These are phyloP conservation scores for Hymenoscyphus scutula DNA, from an alignment of 2,329 filamentous ascomycete genomes.

Conservation along the genomic window DNA sequence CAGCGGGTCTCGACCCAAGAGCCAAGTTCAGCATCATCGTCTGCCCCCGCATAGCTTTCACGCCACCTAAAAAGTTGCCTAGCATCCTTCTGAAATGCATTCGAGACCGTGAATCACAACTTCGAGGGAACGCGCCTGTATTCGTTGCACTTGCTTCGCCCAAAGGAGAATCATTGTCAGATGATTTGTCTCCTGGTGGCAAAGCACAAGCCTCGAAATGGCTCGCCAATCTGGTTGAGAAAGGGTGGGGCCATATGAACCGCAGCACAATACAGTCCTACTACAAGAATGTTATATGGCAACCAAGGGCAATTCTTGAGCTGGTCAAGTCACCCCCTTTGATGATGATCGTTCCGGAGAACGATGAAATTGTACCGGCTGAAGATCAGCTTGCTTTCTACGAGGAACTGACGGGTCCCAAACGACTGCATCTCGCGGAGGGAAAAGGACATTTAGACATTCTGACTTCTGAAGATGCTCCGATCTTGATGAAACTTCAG, in stretches of 20 bases:
- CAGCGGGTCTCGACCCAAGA: conserved; percentile 40
- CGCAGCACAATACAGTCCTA: conserved; percentile 36
- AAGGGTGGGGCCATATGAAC: conserved; percentile 21
- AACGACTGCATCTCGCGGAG: conserved; percentile 16
- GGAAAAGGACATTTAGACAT: conserved; percentile 25
- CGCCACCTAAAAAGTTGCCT: conserved; percentile 6
- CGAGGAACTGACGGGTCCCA: conserved; percentile 16
- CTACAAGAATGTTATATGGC: conserved; percentile 32
- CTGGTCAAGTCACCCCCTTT: conserved; percentile 28
- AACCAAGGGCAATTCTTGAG: conserved; percentile 25
- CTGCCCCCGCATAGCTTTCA: conserved; percentile 18
- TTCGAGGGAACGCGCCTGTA: conserved; percentile 40
- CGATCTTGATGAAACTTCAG: conserved; percentile 15
- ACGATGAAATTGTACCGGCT: conserved; percentile 33
- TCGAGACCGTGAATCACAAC: conserved; percentile 41
- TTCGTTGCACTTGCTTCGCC: conserved; percentile 39
- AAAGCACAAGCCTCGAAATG: conserved; percentile 21
- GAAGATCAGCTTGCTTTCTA: conserved; percentile 31
- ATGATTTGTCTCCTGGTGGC: conserved; percentile 23
- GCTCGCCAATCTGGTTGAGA: conserved; percentile 9
- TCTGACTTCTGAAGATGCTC: conserved; percentile 19
- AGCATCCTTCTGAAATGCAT: conserved; percentile 35
- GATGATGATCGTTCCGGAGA: conserved; percentile 33
- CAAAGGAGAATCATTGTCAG: conserved; percentile 40
- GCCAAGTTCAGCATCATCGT: conserved; percentile 39